Conservation (phyloP, 164 flowering plant species). For the Brasenia schreberi region DNA sequence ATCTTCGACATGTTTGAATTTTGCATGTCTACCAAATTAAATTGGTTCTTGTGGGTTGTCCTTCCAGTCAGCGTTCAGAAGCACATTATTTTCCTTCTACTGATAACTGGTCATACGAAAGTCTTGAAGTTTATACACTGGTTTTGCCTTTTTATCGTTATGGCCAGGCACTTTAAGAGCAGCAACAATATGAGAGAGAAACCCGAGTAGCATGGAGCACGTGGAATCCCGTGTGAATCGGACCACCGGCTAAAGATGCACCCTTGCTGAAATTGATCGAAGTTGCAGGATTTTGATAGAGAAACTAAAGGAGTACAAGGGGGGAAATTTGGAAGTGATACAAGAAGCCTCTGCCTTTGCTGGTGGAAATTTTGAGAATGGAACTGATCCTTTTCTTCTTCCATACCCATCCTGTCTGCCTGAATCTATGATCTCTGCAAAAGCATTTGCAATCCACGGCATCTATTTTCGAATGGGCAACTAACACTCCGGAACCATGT, state of each 20-base stretch:
- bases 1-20: no score
- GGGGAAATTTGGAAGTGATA: constrained; percentile 70
- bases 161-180: constrained; percentile 63
- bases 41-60: no score
- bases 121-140: not conserved
- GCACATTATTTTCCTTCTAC: not conserved
- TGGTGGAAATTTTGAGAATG: constrained; percentile 61
- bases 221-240: no score
- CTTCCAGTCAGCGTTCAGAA: not conserved
- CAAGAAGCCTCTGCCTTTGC: constrained; percentile 76
- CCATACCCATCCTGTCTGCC: constrained; percentile 67
- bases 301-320: constrained; percentile 79
- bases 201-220: no score
- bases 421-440: constrained; percentile 24
- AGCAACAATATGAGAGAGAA: constrained; percentile 67
- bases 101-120: not conserved
- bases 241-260: no score
- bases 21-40: no score
- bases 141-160: not conserved
- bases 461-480: constrained; percentile 13
- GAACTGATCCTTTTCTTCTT: constrained; percentile 73
- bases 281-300: constrained; percentile 57
- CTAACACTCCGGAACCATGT: constrained; percentile 22
- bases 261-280: constrained; percentile 66
- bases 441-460: constrained; percentile 26